Percentiles rank a stretch among this genome's conserved stretches.
phyloP scores from a whole-genome alignment of 106 monocot genomes.

The Apostasia ramifera region DNA sequence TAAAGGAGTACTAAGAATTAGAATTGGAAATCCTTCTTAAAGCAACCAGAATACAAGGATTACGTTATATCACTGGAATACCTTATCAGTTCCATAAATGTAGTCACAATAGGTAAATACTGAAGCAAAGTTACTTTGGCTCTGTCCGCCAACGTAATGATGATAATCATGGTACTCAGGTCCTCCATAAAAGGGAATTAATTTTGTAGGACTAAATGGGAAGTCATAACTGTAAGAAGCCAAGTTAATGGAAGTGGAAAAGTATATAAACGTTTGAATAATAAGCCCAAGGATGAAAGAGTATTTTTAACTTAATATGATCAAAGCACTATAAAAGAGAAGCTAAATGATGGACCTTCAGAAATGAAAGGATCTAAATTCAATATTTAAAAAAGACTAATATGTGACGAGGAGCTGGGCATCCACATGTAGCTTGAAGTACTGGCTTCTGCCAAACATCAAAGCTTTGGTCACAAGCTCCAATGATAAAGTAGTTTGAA shows the following conservation, averaged over 20 bases:
- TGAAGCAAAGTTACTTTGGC: constrained; percentile 96
- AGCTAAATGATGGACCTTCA: too few species aligned
- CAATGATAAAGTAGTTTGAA: too few species aligned
- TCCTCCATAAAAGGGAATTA: constrained; percentile 94
- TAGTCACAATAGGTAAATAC: constrained; percentile 98
- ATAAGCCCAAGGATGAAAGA: neutral
- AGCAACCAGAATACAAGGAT: neutral
- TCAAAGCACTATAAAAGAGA: neutral
- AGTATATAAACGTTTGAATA: neutral
- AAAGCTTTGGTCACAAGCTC: too few species aligned
- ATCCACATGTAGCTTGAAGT: too few species aligned
- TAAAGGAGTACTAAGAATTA: constrained; percentile 3
- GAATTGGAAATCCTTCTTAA: neutral
- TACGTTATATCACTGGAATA: constrained; percentile 2
- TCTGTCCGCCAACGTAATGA: constrained; percentile 86
- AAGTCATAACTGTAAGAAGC: constrained; percentile 65
- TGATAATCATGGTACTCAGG: constrained; percentile 96
- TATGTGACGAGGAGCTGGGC: too few species aligned
- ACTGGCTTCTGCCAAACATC: too few species aligned
- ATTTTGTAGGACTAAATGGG: constrained; percentile 61
- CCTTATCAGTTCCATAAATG: constrained; percentile 95
- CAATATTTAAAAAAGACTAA: too few species aligned
- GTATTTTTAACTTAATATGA: neutral
- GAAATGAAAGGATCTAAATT: too few species aligned
- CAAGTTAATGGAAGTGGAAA: neutral